Evolutionary conservation across 169 alveolate genomes (phyloP), one percentile per base, ranked within the genome.

Genomic region (Eimeria necatrix): DNA sequence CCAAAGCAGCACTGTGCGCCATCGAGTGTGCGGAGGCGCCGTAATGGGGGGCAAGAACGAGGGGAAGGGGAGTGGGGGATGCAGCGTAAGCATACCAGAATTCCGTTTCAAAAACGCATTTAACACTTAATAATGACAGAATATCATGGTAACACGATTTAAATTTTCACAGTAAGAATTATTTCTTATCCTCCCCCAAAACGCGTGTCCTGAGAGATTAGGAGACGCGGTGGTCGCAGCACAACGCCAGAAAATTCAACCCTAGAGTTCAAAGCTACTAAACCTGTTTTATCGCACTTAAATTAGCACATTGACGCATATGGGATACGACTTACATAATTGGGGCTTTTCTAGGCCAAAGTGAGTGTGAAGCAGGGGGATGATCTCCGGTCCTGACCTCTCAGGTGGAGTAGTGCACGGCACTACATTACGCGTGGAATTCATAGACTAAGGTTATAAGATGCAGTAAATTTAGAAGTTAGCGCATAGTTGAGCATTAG

Each of bases 1-100:
- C 92, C 92, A 56, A 84, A 84, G 92, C 92, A 84, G 92, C 89
- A 51, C 92, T 84, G 92, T 84, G 92, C 92, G 92, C 80, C 80
- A 84, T 84, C 92, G 92, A 84, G 92, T 84, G 92, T 84, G 92
- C 92, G 76, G 78, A 32, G 92, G 92, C 92, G 92, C 78, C 49
- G 78, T 84, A 56, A 74, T 56, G 60, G 92, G 74, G 41, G 92
- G 92, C 92, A 84, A 51, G 56, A n/a, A 84, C 92, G 24, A n/a
- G 92, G 92, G 91, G 92, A 60, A 59, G 76, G 80, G 78, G 49
- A 76, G 64, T 74, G 64, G 76, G 26, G 91, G 32, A 26, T 49
- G 89, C 89, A 80, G 49, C 89, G 70, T 49, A 80, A 52, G 84
- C 84, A 73, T 41, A 73, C 84, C 56, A 73, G 48, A 52, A 16